Evolutionary conservation across 2,329 filamentous ascomycete species (phyloP), one percentile per base, ranked within the genome.

Genomic region (Fusarium coicis): DNA sequence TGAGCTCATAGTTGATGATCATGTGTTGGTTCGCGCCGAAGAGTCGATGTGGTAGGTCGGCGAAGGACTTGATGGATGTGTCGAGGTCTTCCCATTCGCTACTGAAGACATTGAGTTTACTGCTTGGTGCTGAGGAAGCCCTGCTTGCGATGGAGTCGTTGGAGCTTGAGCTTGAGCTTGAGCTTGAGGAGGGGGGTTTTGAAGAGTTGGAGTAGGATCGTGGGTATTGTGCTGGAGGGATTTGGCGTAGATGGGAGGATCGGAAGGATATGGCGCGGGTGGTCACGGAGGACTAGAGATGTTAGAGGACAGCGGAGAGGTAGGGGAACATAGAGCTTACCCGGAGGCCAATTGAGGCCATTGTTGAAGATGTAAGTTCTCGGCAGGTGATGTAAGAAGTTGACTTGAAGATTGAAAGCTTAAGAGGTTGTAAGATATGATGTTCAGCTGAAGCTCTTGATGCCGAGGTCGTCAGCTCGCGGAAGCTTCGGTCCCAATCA

Each of bases 11-110:
- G 80, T 98, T 97, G 79, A 98, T 97, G 68, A 94, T 88, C 87
- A 98, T 97, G 83, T 98, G 93, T 82, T 99, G 96, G 77, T 99
- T 99, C 76, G 95, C 92, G 21, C 96, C 96, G 76, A 98, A 98
- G 76, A 84, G 78, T n/a, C 83, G 81, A 70, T 84, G 84, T 8
- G 84, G 84, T 4, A 85, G 79, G 63, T 85, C 83, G n/a, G 81
- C 79, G 39, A 85, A 85, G n/a, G 82, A 81, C 66, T 83, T 79
- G 59, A 85, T 83, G 54, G 80, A 80, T 34, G 80, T 81, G 64
- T 85, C 83, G 6, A 81, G 82, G 56, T 84, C 82, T 66, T 85
- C 84, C 84, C 84, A 85, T 60, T 84, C 83, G 42, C 82, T 79
- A 58, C 79, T 80, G 44, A 83, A 84, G 15, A 83, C 71, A 52